These are phyloP conservation scores for Lentinus brumalis DNA, from an alignment of 768 basidiomycete species.

Conservation along the genomic window DNA sequence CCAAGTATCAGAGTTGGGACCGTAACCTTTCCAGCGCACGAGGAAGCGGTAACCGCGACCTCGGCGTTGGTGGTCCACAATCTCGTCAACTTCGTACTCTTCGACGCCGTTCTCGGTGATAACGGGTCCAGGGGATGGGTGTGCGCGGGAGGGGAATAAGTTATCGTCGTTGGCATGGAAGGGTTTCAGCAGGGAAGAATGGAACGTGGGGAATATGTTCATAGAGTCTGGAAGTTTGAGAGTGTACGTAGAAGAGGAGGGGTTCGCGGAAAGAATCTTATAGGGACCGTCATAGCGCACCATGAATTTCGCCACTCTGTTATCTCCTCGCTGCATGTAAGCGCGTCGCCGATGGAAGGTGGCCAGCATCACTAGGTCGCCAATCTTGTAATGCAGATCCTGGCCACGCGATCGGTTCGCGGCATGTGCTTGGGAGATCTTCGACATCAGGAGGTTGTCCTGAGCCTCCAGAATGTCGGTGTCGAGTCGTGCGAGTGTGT, in stretches of 20 bases:
- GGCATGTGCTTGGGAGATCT: too few species aligned
- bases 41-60: constrained; percentile 5
- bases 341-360: not conserved
- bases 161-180: constrained; percentile 13
- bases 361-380: not conserved
- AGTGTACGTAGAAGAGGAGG: too few species aligned
- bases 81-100: constrained; percentile 17
- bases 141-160: constrained; percentile 8
- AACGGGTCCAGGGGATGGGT: constrained; percentile 7
- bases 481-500: too few species aligned
- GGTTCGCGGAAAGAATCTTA: too few species aligned
- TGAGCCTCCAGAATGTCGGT: too few species aligned
- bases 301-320: not conserved
- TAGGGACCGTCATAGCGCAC: too few species aligned
- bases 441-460: too few species aligned
- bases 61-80: constrained; percentile 7
- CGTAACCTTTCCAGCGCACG: constrained; percentile 5
- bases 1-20: too few species aligned
- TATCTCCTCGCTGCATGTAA: not conserved
- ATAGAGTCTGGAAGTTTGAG: not conserved
- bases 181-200: constrained; percentile 5
- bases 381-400: not conserved
- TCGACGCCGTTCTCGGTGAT: constrained; percentile 3
- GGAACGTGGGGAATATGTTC: constrained; percentile 17
- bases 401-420: not conserved